Percentiles rank a stretch among this genome's conserved stretches.
Evolutionary conservation across 208 protist species (phyloP).

Genomic region (Leishmania braziliensis): DNA sequence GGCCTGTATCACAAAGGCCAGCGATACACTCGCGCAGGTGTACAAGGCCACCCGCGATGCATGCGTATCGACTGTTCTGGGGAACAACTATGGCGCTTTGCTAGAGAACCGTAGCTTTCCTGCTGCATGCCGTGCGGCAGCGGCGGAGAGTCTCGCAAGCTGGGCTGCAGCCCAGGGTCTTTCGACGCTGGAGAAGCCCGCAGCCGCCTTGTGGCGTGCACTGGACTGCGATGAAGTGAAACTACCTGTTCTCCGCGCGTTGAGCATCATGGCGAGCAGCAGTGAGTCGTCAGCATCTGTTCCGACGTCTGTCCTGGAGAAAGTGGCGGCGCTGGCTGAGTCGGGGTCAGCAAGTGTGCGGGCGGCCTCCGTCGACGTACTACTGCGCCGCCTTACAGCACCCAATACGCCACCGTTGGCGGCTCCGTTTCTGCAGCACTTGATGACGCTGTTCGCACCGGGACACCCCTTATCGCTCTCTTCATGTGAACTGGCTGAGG

Average conservation of each 20-base stretch:
- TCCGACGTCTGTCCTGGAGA: constrained; percentile 28
- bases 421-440: constrained; percentile 7
- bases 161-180: constrained; percentile 28
- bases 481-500: constrained; percentile 27
- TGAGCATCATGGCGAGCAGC: constrained; percentile 23
- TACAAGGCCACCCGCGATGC: constrained; percentile 17
- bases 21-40: constrained; percentile 20
- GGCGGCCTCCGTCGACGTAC: constrained; percentile 22
- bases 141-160: constrained; percentile 23
- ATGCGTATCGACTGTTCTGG: constrained; percentile 13
- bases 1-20: constrained; percentile 18
- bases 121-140: constrained; percentile 21
- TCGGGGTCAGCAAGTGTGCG: constrained; percentile 20
- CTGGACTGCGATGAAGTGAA: constrained; percentile 15
- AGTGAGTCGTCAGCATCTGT: constrained; percentile 12
- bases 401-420: background rate
- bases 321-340: constrained; percentile 25
- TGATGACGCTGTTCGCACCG: constrained; percentile 22
- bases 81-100: constrained; percentile 16
- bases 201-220: constrained; percentile 15
- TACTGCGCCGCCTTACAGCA: constrained; percentile 17
- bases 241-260: constrained; percentile 18
- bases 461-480: constrained; percentile 25
- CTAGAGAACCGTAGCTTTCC: constrained; percentile 12
- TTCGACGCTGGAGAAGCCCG: background rate